Percentiles rank a stretch among this genome's conserved stretches.
Evolutionary conservation across 2,329 filamentous ascomycete genomes (phyloP).

Genomic region (Myrmaecium sp.): DNA sequence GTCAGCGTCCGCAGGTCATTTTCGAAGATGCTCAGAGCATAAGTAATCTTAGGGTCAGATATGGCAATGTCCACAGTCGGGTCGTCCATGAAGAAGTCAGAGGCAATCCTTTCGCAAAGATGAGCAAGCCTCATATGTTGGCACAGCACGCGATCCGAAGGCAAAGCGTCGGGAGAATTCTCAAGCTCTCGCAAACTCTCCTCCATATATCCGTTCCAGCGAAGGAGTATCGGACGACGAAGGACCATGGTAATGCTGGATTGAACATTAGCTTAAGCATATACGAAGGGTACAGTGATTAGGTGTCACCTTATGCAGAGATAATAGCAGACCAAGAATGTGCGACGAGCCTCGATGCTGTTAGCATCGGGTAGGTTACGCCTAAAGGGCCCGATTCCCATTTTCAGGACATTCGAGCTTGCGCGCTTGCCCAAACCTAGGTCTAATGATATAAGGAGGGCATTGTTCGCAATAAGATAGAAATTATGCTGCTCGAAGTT

Average conservation of each 20-base stretch:
- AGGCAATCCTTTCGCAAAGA: slow-evolving; percentile 39
- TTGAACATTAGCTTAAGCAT: slow-evolving; percentile 2
- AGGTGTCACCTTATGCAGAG: slow-evolving; percentile 39
- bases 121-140: slow-evolving; percentile 42
- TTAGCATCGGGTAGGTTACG: slow-evolving; percentile 28
- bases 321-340: slow-evolving; percentile 46
- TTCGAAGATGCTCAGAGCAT: slow-evolving; percentile 37
- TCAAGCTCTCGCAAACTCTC: slow-evolving; percentile 42
- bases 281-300: slow-evolving; percentile 3
- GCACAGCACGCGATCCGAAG: slow-evolving; percentile 37
- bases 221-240: slow-evolving; percentile 39
- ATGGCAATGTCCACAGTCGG: slow-evolving; percentile 33
- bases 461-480: slow-evolving; percentile 71
- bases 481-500: slow-evolving; percentile 78
- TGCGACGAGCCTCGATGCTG: slow-evolving; percentile 38
- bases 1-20: slow-evolving; percentile 24
- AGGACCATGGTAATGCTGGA: slow-evolving; percentile 40
- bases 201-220: slow-evolving; percentile 46
- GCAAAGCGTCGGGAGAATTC: slow-evolving; percentile 37
- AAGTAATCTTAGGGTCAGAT: slow-evolving; percentile 37
- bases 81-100: slow-evolving; percentile 40
- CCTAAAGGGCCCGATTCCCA: slow-evolving; percentile 17
- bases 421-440: slow-evolving; percentile 54
- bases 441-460: slow-evolving; percentile 68
- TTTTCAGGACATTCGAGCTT: slow-evolving; percentile 22